phyloP scores from a whole-genome alignment of 352 stramenopile genomes.

The Pythium dissimile region DNA sequence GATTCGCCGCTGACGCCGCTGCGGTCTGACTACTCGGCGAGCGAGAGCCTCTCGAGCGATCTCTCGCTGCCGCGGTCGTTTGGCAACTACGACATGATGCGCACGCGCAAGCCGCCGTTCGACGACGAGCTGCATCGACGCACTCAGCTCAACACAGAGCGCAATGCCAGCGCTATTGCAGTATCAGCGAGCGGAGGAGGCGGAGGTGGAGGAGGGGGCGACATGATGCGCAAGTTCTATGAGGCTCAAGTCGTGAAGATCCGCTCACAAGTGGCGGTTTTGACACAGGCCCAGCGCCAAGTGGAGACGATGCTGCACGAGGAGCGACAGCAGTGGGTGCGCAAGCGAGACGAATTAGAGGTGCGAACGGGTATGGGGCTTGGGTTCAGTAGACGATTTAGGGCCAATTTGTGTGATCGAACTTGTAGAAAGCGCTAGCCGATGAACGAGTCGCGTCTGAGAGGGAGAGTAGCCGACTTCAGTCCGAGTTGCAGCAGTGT shows the following conservation, averaged over 20 bases:
- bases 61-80: constrained; percentile 69
- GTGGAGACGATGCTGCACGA: constrained; percentile 43
- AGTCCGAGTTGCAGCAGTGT: constrained; percentile 27
- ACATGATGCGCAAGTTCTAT: constrained; percentile 80
- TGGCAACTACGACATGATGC: constrained; percentile 44
- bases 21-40: constrained; percentile 52
- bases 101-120: constrained; percentile 29
- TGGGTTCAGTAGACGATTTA: neutral
- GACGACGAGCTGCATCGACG: constrained; percentile 48
- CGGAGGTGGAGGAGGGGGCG: neutral
- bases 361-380: neutral
- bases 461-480: constrained; percentile 10
- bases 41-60: constrained; percentile 67
- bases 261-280: constrained; percentile 46
- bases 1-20: constrained; percentile 20
- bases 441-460: neutral
- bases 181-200: neutral
- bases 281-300: constrained; percentile 42
- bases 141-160: constrained; percentile 15
- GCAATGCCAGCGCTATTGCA: neutral
- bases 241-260: constrained; percentile 79
- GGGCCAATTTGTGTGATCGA: neutral
- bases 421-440: constrained; percentile 18
- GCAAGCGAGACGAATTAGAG: constrained; percentile 21
- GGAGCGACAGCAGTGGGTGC: constrained; percentile 34